A percentile compares a stretch with the other conserved stretches of the same genome.
These are phyloP conservation scores for Crithidia fasciculata DNA, from an alignment of 208 protist genomes.

Conservation along the genomic window DNA sequence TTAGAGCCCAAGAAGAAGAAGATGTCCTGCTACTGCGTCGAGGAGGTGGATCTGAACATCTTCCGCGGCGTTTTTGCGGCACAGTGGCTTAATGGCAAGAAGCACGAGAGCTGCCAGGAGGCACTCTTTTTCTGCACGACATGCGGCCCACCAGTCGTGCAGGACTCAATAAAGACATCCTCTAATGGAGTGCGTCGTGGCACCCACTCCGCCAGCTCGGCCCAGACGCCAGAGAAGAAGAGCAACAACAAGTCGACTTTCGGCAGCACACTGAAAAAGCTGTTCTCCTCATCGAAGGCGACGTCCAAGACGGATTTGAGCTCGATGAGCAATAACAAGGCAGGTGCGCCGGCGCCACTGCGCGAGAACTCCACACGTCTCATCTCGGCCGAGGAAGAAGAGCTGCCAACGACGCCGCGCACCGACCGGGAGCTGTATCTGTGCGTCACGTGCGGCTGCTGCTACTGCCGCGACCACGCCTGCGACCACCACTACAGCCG, in stretches of 20 bases:
- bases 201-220: not conserved
- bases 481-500: slow-evolving; percentile 62
- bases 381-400: slow-evolving; percentile 49
- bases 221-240: slow-evolving; percentile 24
- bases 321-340: slow-evolving; percentile 4
- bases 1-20: slow-evolving; percentile 44
- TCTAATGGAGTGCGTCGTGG: slow-evolving; percentile 1
- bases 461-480: slow-evolving; percentile 72
- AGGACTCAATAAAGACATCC: slow-evolving; percentile 26
- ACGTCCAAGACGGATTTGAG: slow-evolving; percentile 25
- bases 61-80: slow-evolving; percentile 54
- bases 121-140: slow-evolving; percentile 52
- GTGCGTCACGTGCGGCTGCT: slow-evolving; percentile 69
- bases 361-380: slow-evolving; percentile 21
- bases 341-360: not conserved
- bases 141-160: slow-evolving; percentile 42
- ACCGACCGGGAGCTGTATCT: slow-evolving; percentile 68
- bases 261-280: slow-evolving; percentile 28
- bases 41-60: slow-evolving; percentile 46
- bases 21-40: slow-evolving; percentile 43
- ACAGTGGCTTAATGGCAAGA: slow-evolving; percentile 47
- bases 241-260: slow-evolving; percentile 20
- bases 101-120: slow-evolving; percentile 34
- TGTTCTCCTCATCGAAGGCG: slow-evolving; percentile 33
- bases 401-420: slow-evolving; percentile 51